phyloP scores from a whole-genome alignment of 139 green algal genomes.

The Coelastrella sp. region DNA sequence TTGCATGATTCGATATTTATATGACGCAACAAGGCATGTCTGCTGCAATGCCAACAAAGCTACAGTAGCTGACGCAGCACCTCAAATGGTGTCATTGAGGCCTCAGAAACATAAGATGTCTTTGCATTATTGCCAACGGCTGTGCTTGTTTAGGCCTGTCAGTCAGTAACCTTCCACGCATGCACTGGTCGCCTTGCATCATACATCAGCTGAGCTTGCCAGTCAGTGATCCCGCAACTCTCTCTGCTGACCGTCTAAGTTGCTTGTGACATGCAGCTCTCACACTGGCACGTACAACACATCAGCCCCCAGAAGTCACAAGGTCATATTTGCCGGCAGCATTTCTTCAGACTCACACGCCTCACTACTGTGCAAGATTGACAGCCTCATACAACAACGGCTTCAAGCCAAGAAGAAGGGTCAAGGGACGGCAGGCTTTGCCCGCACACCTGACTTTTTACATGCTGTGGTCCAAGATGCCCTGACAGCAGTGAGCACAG shows the following conservation, averaged over 20 bases:
- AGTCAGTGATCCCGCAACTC: background rate
- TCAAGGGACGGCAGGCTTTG: background rate
- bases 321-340: background rate
- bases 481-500: background rate
- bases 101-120: too few relatives aligned
- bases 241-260: background rate
- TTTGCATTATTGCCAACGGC: too few relatives aligned
- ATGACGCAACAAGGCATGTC: too few relatives aligned
- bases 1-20: too few relatives aligned
- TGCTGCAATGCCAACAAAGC: too few relatives aligned
- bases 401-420: background rate
- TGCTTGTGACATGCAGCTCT: background rate
- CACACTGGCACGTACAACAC: background rate
- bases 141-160: too few relatives aligned
- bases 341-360: background rate
- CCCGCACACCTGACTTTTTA: conserved; percentile 47
- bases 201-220: too few relatives aligned
- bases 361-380: background rate
- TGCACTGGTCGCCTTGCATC: too few relatives aligned
- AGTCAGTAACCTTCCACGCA: too few relatives aligned
- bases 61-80: too few relatives aligned
- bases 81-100: too few relatives aligned
- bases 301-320: background rate
- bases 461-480: conserved; percentile 30
- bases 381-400: background rate